Conservation (phyloP, 257 asterid species). For the Scutellaria baicalensis region DNA sequence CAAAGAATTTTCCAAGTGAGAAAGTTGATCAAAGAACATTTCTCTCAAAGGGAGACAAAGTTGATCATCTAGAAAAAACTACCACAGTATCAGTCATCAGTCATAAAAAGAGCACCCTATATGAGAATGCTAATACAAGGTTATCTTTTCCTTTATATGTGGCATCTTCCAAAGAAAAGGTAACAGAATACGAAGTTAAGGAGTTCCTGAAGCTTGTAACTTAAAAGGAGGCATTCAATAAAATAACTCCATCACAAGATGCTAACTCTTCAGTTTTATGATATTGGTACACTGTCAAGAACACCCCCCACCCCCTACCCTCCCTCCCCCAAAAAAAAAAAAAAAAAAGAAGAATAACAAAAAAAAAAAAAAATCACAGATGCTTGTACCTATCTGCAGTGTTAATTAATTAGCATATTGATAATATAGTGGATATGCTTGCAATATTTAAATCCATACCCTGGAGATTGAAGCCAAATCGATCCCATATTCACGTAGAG, state of each 20-base stretch:
- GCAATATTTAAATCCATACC: slow-evolving; percentile 37
- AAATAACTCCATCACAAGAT: slow-evolving; percentile 12
- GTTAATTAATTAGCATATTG: neutral
- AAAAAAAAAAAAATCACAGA: neutral
- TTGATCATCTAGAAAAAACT: no score
- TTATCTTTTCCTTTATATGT: neutral
- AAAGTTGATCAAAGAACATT: neutral
- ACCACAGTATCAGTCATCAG: neutral
- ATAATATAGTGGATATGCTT: slow-evolving; percentile 11
- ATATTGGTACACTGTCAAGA: neutral
- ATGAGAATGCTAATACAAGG: neutral
- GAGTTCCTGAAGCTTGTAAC: neutral
- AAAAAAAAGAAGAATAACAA: neutral
- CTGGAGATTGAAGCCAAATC: slow-evolving; percentile 52
- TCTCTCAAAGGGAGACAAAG: no score
- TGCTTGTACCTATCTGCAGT: neutral
- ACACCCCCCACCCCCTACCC: no score
- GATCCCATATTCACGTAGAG: slow-evolving; percentile 77
- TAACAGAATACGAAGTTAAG: neutral
- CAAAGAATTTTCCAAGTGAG: neutral
- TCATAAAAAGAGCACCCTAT: neutral
- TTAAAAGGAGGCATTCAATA: neutral
- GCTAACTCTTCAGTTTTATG: neutral
- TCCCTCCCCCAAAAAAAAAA: no score
- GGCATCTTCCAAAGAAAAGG: neutral